Conservation (phyloP, 768 basidiomycete species). For the Dacryopinax primogenitus region DNA sequence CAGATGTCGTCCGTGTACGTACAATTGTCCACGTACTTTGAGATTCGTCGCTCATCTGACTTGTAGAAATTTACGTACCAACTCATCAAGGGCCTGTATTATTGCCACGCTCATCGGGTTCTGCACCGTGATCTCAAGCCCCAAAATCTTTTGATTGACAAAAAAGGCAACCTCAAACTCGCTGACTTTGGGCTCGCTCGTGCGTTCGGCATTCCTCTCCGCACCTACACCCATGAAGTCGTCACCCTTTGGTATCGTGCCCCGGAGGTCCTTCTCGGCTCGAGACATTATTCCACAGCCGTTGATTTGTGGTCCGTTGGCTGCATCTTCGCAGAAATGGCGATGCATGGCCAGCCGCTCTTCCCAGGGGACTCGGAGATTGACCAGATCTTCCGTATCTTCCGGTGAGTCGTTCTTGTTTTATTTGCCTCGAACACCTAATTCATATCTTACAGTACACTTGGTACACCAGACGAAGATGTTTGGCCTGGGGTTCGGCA, state of each 20-base stretch:
- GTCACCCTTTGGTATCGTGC: slow-evolving; percentile 99
- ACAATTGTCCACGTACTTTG: neutral
- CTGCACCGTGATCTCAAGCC: slow-evolving; percentile 96
- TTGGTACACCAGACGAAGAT: slow-evolving; percentile 88
- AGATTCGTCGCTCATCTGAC: slow-evolving; percentile 11
- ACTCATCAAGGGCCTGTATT: slow-evolving; percentile 77
- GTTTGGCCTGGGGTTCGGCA: slow-evolving; percentile 80
- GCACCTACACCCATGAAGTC: slow-evolving; percentile 99
- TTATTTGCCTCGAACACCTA: neutral
- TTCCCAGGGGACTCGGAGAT: slow-evolving; percentile 99
- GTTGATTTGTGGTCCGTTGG: slow-evolving; percentile 99
- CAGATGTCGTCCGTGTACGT: slow-evolving; percentile 8
- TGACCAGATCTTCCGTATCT: slow-evolving; percentile 99
- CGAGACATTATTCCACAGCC: slow-evolving; percentile 90
- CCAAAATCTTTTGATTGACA: slow-evolving; percentile 89
- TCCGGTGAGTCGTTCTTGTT: slow-evolving; percentile 48
- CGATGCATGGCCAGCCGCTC: slow-evolving; percentile 71
- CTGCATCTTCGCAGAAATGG: slow-evolving; percentile 98
- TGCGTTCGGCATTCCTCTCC: slow-evolving; percentile 94
- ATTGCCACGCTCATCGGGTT: slow-evolving; percentile 90
- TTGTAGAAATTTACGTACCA: slow-evolving; percentile 99
- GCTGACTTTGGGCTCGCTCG: slow-evolving; percentile 94
- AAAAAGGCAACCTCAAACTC: slow-evolving; percentile 79
- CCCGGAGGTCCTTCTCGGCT: slow-evolving; percentile 90
- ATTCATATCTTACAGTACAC: slow-evolving; percentile 42